A percentile compares a stretch with the other conserved stretches of the same genome.
Conservation (phyloP, 2,329 filamentous ascomycete species). For the Endothia cerciana region DNA sequence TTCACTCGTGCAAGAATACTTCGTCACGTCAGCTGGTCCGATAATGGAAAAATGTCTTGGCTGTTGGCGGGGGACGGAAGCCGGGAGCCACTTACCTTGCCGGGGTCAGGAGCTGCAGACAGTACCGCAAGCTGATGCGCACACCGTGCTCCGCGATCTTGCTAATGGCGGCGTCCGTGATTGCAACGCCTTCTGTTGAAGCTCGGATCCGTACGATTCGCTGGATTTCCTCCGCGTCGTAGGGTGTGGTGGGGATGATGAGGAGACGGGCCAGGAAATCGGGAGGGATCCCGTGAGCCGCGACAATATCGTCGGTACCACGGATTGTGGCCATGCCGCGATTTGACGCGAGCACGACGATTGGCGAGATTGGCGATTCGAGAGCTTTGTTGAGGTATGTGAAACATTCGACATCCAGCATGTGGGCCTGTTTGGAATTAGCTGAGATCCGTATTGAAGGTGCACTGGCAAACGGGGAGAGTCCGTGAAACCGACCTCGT, state of each 20-base stretch:
- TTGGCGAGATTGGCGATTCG: constrained; percentile 91
- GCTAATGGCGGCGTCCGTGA: constrained; percentile 82
- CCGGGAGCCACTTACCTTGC: constrained; percentile 62
- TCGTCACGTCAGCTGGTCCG: constrained; percentile 40
- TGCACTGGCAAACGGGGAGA: constrained; percentile 10
- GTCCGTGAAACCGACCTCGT: constrained; percentile 69
- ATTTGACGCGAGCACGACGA: constrained; percentile 97
- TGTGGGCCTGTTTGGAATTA: constrained; percentile 74
- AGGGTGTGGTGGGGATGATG: constrained; percentile 93
- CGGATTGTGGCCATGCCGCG: constrained; percentile 91
- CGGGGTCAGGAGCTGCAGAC: constrained; percentile 86
- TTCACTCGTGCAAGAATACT: constrained; percentile 88
- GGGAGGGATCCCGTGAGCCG: constrained; percentile 90
- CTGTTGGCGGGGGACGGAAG: no score
- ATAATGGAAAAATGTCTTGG: constrained; percentile 33
- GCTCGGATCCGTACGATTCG: constrained; percentile 86
- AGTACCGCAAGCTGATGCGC: constrained; percentile 88
- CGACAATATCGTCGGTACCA: constrained; percentile 79
- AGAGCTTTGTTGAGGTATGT: constrained; percentile 98
- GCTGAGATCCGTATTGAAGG: constrained; percentile 26
- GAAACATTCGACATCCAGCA: constrained; percentile 99
- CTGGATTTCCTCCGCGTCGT: constrained; percentile 87
- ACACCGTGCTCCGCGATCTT: constrained; percentile 87
- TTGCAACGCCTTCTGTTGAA: constrained; percentile 76
- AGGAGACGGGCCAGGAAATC: constrained; percentile 93